Evolutionary conservation across 192 early-diverging fungal species (phyloP), one percentile per base, ranked within the genome.

Genomic region (Backusella tuberculispora): DNA sequence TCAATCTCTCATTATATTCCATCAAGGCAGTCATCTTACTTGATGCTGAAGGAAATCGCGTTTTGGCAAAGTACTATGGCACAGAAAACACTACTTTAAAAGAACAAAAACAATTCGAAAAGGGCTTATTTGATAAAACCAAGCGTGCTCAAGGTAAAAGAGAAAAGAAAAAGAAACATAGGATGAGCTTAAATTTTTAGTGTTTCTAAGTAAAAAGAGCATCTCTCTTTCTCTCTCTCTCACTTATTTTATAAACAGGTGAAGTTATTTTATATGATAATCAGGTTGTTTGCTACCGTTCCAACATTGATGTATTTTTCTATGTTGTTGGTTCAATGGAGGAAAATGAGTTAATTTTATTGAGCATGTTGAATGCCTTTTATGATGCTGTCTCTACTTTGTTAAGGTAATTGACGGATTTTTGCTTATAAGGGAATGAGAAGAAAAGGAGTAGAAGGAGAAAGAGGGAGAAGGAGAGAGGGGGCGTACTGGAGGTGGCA

Each of bases 201-300:
- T 41, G 21, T 34, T 34, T 34, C 29, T 34, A 34, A 34, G 29
- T 34, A 34, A 26, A n/a, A 50, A 17, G 47, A 50, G 47, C 47
- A 19, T 63, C n/a, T 72, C 15, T 34, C 3, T 63, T 71, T 38
- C 5, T 43, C 21, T 46, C 7, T 66, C 7, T 80, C 38, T 66
- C 7, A 74, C 38, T 38, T 66, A 17, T 56, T 41, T 19, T 64
- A 29, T 46, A 56, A 77, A 69, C 76, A 92, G 91, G 87, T 82
- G 95, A 99, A 80, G 90, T 99, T 63, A 90, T 98, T n/a, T 81
- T 99, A 74, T 95, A 95, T 67, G 96, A 99, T 70, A 94, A 93
- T 63, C 94, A 96, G 56, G 90, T 97, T 14, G 92, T 98, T 63
- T 84, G 96, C 5, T 96, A 95, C 86, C 92, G 92, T 66, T 89